Conservation (phyloP, 495 filamentous ascomycete genomes). For the Aspergillus cavernicola region DNA sequence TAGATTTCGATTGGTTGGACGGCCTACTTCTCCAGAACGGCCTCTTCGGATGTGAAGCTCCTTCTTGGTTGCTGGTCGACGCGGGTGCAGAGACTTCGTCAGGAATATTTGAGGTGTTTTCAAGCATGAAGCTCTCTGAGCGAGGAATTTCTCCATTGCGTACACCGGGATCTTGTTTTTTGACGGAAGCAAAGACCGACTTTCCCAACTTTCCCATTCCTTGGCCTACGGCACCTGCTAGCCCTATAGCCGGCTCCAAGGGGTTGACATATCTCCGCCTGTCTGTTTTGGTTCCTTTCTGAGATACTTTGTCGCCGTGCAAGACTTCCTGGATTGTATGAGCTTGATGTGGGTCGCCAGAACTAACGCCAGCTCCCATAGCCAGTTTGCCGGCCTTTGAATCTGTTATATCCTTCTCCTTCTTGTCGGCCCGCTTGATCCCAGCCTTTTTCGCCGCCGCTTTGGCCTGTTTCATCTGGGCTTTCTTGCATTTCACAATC, state of each 20-base stretch:
- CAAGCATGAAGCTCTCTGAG: constrained; percentile 48
- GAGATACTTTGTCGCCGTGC: constrained; percentile 20
- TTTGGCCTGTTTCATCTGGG: constrained; percentile 62
- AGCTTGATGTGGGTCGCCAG: constrained; percentile 79
- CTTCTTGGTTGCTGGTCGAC: not conserved
- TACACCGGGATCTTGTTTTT: constrained; percentile 38
- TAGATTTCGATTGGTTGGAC: constrained; percentile 31
- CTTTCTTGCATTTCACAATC: constrained; percentile 72
- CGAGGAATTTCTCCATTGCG: constrained; percentile 48
- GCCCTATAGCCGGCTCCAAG: constrained; percentile 41
- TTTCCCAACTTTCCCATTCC: constrained; percentile 59
- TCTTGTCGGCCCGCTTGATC: constrained; percentile 48
- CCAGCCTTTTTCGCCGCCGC: constrained; percentile 60
- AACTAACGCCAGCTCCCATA: constrained; percentile 67
- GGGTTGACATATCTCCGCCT: constrained; percentile 24
- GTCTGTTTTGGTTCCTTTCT: constrained; percentile 23
- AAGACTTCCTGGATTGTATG: constrained; percentile 69
- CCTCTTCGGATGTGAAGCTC: constrained; percentile 27
- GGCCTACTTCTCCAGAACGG: constrained; percentile 44
- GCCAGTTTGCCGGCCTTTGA: constrained; percentile 53
- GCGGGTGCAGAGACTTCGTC: not conserved
- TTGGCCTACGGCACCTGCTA: constrained; percentile 51
- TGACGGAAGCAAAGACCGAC: constrained; percentile 49
- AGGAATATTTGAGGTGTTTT: not conserved
- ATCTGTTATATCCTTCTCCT: constrained; percentile 17